Base-by-base conservation (phyloP, 1,139 yeast species). In the Geotrichum fermentans region DNA sequence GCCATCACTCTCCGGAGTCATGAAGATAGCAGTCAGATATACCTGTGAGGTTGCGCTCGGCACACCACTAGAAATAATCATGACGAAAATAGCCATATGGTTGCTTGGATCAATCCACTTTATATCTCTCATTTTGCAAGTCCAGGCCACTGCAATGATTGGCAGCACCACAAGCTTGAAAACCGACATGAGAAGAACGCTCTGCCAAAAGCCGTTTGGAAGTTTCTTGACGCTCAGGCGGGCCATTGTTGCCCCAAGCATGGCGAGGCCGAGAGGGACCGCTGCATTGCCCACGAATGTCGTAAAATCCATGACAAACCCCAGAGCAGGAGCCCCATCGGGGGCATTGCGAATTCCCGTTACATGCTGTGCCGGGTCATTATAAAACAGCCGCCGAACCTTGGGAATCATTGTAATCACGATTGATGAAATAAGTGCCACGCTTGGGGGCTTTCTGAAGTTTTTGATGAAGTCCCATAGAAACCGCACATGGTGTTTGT, bases 1-100 rank as follows among this genome's bases (percentile, higher is more conserved):
- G 60, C 82, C 83, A 20, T 63, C 65, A 22, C 60, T 58, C 18
- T 73, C 76, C 1, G 74, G 79, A 0, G 84, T 79, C 1, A 92
- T 82, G 64, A 82, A 86, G 61, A 86, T 82, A 4, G 95, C 92
- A 2, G 96, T 87, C 55, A 89, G 73, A 62, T 87, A 89, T 18
- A 89, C 82, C 58, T 87, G 77, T 1, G 89, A 77, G 0, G 97
- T 89, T 0, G 96, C 95, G 54, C 85, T 82, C 0, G 97, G 97
- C 52, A 87, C 74, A 0, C 94, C 89, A 63, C 81, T 83, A 18
- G 83, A 80, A 43, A 89, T 73, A 17, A 84, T 83, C 60, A 86
- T 77, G 14, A 89, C 83, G 58, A 90, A 85, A 21, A 75, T 67
- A 2, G 80, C 69, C 66, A 80, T 74, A 29, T 79, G 67, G 61